These are phyloP conservation scores for Scutellaria galericulata DNA, from an alignment of 257 asterid genomes.

Conservation along the genomic window DNA sequence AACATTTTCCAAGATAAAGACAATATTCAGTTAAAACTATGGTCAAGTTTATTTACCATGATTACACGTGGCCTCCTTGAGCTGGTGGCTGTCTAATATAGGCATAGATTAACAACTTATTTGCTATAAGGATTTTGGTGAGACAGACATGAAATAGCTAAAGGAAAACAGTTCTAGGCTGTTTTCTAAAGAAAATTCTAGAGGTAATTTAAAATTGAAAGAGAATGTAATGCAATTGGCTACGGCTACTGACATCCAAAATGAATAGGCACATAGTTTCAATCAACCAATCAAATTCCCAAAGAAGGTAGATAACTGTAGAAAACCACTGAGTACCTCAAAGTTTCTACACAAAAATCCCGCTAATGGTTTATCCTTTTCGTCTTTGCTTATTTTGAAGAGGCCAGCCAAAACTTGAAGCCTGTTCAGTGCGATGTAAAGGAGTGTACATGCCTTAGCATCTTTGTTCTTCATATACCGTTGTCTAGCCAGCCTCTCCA, in stretches of 20 bases:
- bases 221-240: neutral
- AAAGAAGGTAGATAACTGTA: constrained; percentile 6
- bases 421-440: constrained; percentile 88
- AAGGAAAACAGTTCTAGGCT: no score
- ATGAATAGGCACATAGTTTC: constrained; percentile 17
- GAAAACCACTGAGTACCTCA: constrained; percentile 61
- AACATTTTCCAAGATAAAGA: constrained; percentile 8
- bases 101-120: constrained; percentile 12
- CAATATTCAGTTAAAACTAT: neutral
- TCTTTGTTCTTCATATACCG: constrained; percentile 81
- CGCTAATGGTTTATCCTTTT: constrained; percentile 86
- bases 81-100: constrained; percentile 13
- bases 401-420: constrained; percentile 95
- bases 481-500: constrained; percentile 93
- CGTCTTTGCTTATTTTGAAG: constrained; percentile 93
- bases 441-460: constrained; percentile 92
- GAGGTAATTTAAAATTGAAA: neutral
- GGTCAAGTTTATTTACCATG: constrained; percentile 11
- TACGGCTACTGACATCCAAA: constrained; percentile 20
- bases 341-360: constrained; percentile 87
- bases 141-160: neutral
- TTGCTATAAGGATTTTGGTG: constrained; percentile 10
- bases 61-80: constrained; percentile 1
- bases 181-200: neutral
- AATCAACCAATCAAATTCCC: constrained; percentile 7